Evolutionary conservation across 306 rosid genomes (phyloP).

Genomic region (Trifolium subterraneum): DNA sequence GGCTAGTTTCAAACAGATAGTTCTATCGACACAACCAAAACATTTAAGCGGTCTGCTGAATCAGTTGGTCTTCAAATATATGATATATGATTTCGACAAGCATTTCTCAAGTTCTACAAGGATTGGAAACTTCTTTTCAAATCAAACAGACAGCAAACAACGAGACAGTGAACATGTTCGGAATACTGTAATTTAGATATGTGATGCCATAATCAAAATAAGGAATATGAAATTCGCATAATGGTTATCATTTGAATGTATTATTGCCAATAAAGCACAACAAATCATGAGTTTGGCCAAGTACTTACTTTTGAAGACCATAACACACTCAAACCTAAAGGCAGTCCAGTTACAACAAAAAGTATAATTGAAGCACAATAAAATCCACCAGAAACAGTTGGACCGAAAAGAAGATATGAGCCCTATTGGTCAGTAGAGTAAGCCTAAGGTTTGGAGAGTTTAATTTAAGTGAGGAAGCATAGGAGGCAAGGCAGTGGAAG

Average conservation of each 20-base stretch:
- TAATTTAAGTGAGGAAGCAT: background rate
- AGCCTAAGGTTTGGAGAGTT: background rate
- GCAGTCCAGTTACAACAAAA: constrained; percentile 17
- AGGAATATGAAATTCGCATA: background rate
- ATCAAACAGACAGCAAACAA: constrained; percentile 3
- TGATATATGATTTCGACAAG: constrained; percentile 11
- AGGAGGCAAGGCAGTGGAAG: background rate
- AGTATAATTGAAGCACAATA: background rate
- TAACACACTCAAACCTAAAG: background rate
- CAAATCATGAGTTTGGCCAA: background rate
- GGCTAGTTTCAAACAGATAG: constrained; percentile 1
- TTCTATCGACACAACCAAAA: constrained; percentile 22
- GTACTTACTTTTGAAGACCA: background rate
- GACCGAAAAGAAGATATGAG: background rate
- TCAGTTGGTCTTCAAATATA: background rate
- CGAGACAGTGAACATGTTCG: constrained; percentile 21
- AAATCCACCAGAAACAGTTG: background rate
- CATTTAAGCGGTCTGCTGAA: background rate
- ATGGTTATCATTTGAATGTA: constrained; percentile 8
- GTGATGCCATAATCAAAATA: constrained; percentile 21
- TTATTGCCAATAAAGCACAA: background rate
- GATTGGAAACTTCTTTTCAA: constrained; percentile 4
- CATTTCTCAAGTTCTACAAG: background rate
- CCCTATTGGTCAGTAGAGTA: background rate
- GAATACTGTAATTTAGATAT: constrained; percentile 16